These are phyloP conservation scores for Symmetrospora coprosmae DNA, from an alignment of 768 basidiomycete species.

Conservation along the genomic window DNA sequence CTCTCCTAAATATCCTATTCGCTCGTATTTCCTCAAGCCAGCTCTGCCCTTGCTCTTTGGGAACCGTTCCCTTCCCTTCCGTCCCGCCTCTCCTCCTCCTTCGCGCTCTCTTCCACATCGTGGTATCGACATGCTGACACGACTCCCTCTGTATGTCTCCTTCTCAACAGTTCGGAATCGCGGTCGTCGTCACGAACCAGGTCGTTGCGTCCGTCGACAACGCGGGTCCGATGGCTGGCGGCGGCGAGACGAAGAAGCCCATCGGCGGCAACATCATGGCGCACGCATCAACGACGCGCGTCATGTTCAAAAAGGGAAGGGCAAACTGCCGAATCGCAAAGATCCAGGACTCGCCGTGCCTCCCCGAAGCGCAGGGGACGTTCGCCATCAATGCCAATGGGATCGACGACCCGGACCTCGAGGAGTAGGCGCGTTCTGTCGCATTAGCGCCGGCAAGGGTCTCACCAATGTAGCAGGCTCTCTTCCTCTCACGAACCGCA, in stretches of 20 bases:
- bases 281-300: conserved; percentile 82
- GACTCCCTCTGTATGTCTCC: too few relatives aligned
- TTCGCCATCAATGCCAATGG: conserved; percentile 86
- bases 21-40: background rate
- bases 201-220: conserved; percentile 99
- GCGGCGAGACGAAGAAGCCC: conserved; percentile 82
- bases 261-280: conserved; percentile 99
- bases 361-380: conserved; percentile 88
- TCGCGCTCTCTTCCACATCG: background rate
- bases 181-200: conserved; percentile 93
- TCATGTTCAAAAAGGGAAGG: conserved; percentile 61
- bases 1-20: background rate
- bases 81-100: too few relatives aligned
- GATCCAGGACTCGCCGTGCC: conserved; percentile 93
- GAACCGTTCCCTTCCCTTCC: too few relatives aligned
- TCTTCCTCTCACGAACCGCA: too few relatives aligned
- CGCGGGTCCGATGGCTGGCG: conserved; percentile 55
- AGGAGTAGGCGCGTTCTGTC: conserved; percentile 13
- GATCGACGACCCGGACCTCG: conserved; percentile 60
- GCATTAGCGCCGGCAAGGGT: too few relatives aligned
- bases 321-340: conserved; percentile 87
- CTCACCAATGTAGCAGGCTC: background rate
- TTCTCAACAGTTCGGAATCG: conserved; percentile 68
- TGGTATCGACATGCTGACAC: too few relatives aligned
- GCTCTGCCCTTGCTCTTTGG: too few relatives aligned